Percentiles rank a stretch among this genome's conserved stretches.
phyloP scores from a whole-genome alignment of 2,329 filamentous ascomycete species.

The Phialocephala subalpina region DNA sequence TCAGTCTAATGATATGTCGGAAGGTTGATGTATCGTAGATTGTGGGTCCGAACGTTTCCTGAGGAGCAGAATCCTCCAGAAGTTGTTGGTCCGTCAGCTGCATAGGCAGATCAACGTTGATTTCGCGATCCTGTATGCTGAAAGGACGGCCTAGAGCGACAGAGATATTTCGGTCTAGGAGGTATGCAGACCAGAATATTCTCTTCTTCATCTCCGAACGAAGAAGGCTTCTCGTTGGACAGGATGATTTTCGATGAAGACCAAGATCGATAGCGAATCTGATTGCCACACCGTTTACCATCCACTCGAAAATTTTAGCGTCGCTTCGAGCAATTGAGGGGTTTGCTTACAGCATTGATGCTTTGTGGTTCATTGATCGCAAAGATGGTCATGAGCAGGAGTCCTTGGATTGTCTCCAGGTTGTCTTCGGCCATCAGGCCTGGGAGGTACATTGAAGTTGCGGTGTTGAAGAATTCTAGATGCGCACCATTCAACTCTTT shows the following conservation, averaged over 20 bases:
- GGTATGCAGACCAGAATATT: conserved; percentile 51
- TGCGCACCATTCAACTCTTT: background rate
- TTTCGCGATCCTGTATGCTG: conserved; percentile 47
- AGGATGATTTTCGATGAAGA: conserved; percentile 12
- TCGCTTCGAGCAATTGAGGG: background rate
- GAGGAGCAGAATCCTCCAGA: background rate
- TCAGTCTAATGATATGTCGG: conserved; percentile 5
- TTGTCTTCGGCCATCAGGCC: conserved; percentile 7
- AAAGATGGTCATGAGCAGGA: conserved; percentile 14
- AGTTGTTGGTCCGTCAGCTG: conserved; percentile 6
- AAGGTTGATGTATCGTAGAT: conserved; percentile 14
- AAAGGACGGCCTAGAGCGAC: conserved; percentile 48
- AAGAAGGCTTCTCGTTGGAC: conserved; percentile 6
- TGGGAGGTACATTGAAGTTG: conserved; percentile 8
- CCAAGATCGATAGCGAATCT: conserved; percentile 15
- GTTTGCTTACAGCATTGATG: conserved; percentile 11
- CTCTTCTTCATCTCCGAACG: conserved; percentile 47
- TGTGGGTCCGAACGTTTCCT: background rate
- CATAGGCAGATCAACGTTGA: conserved; percentile 42
- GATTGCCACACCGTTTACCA: conserved; percentile 16
- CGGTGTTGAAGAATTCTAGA: conserved; percentile 15
- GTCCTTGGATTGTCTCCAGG: conserved; percentile 14
- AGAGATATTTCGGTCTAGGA: conserved; percentile 48
- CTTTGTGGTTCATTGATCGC: conserved; percentile 15
- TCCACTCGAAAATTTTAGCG: conserved; percentile 6